Percentiles rank a stretch among this genome's conserved stretches.
These are phyloP conservation scores for Neurospora discreta DNA, from an alignment of 495 filamentous ascomycete species.

Conservation along the genomic window DNA sequence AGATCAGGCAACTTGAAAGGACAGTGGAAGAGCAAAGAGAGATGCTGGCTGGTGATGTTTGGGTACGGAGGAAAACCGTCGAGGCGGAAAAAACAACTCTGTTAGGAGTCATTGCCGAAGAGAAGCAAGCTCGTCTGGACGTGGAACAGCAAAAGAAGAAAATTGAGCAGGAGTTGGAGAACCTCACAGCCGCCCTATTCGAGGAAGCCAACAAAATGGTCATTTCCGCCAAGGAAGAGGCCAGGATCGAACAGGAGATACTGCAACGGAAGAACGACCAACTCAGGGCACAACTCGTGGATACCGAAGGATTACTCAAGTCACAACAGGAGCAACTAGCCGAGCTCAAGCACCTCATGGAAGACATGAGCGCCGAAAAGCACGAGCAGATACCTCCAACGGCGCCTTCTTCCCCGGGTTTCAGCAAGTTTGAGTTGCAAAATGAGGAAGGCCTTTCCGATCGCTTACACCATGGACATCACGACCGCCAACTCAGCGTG, in stretches of 20 bases:
- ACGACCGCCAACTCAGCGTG: constrained; percentile 31
- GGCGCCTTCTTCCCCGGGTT: constrained; percentile 50
- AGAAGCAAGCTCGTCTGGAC: constrained; percentile 58
- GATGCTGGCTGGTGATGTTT: constrained; percentile 57
- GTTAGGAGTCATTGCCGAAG: constrained; percentile 38
- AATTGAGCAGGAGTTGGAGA: constrained; percentile 71
- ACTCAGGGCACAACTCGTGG: constrained; percentile 39
- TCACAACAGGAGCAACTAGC: constrained; percentile 89
- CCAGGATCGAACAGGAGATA: constrained; percentile 22
- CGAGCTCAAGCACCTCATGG: constrained; percentile 85
- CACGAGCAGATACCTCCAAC: constrained; percentile 58
- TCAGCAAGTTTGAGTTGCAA: constrained; percentile 35
- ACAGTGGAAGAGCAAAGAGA: constrained; percentile 35
- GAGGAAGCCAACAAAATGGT: constrained; percentile 98
- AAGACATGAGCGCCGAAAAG: constrained; percentile 64
- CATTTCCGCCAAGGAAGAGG: constrained; percentile 42
- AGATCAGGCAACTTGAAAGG: constrained; percentile 56
- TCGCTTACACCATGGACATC: constrained; percentile 31
- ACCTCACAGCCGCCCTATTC: constrained; percentile 78
- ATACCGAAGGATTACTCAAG: constrained; percentile 68
- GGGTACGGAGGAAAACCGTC: constrained; percentile 46
- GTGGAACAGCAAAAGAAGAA: constrained; percentile 61
- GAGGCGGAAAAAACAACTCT: constrained; percentile 33
- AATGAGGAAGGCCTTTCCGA: constrained; percentile 24
- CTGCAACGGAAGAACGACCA: constrained; percentile 27